A percentile compares a stretch with the other conserved stretches of the same genome.
Evolutionary conservation across 75 land plant species (phyloP).

Genomic region (Cunninghamia lanceolata): DNA sequence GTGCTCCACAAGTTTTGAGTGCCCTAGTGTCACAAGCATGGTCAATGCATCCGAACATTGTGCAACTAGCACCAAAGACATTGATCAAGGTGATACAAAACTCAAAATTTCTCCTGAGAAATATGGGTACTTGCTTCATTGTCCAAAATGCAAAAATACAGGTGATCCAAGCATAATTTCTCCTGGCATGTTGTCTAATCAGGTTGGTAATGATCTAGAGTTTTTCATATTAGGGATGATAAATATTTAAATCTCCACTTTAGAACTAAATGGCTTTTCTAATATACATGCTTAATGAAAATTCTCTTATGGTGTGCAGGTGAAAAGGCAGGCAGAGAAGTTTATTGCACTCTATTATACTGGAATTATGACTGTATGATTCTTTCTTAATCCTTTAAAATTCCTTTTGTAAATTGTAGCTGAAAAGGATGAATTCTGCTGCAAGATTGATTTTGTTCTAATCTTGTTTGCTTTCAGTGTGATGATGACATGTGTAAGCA

Average conservation of each 20-base stretch:
- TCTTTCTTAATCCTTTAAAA: constrained; percentile 3
- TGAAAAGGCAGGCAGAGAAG: constrained; percentile 72
- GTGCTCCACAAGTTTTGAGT: constrained; percentile 67
- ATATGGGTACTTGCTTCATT: constrained; percentile 57
- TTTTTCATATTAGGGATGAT: not conserved
- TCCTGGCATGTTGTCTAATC: constrained; percentile 79
- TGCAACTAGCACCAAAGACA: constrained; percentile 7
- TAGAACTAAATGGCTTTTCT: not conserved
- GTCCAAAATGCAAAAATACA: constrained; percentile 70
- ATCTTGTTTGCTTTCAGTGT: constrained; percentile 51
- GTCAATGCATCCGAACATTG: constrained; percentile 12
- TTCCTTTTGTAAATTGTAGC: not conserved
- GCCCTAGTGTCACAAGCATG: constrained; percentile 60
- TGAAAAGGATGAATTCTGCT: not conserved
- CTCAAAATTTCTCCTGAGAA: constrained; percentile 18
- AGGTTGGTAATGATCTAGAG: constrained; percentile 35
- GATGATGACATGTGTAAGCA: constrained; percentile 95
- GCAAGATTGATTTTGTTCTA: not conserved
- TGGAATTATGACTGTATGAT: constrained; percentile 77
- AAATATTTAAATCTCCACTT: not conserved
- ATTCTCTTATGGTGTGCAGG: constrained; percentile 40
- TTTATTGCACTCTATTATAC: constrained; percentile 81
- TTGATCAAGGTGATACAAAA: constrained; percentile 8
- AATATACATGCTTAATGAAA: not conserved
- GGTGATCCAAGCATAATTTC: constrained; percentile 49